A percentile compares a stretch with the other conserved stretches of the same genome.
phyloP scores from a whole-genome alignment of 805 yeast genomes.

The Vanderwaltozyma verrucispora region DNA sequence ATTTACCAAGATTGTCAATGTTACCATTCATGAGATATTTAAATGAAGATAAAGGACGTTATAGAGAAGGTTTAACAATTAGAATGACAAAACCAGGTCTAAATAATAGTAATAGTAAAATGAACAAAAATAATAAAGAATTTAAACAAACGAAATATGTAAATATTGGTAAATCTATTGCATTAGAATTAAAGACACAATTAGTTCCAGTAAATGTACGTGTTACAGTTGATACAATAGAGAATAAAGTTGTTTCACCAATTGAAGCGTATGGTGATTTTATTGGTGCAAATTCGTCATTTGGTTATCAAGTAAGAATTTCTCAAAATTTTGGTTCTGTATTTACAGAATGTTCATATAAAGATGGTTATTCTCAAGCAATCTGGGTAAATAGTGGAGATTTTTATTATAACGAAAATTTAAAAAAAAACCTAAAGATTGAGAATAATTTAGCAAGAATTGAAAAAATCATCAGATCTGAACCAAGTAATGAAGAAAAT shows the following conservation, averaged over 20 bases:
- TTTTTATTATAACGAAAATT: slow-evolving; percentile 34
- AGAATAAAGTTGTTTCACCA: slow-evolving; percentile 58
- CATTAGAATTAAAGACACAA: slow-evolving; percentile 46
- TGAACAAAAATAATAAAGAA: slow-evolving; percentile 33
- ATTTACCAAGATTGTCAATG: slow-evolving; percentile 60
- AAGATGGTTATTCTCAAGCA: slow-evolving; percentile 61
- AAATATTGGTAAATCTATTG: slow-evolving; percentile 56
- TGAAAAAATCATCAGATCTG: slow-evolving; percentile 17
- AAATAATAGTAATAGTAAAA: slow-evolving; percentile 6
- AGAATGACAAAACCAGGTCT: slow-evolving; percentile 30
- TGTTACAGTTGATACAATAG: slow-evolving; percentile 65
- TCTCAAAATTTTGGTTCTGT: slow-evolving; percentile 50
- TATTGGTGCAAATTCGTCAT: slow-evolving; percentile 48
- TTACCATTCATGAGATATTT: slow-evolving; percentile 58
- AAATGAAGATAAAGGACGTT: slow-evolving; percentile 33
- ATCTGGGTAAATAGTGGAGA: slow-evolving; percentile 60
- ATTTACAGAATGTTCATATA: slow-evolving; percentile 58
- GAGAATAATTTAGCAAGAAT: slow-evolving; percentile 18
- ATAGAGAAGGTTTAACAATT: slow-evolving; percentile 51
- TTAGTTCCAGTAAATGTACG: slow-evolving; percentile 69
- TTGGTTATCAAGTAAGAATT: slow-evolving; percentile 67
- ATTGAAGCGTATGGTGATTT: slow-evolving; percentile 53
- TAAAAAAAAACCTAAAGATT: slow-evolving; percentile 14
- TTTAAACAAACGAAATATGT: slow-evolving; percentile 60
- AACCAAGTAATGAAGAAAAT: background rate